Percentiles rank a stretch among this genome's conserved stretches.
phyloP scores from a whole-genome alignment of 2,329 filamentous ascomycete species.

The Claviceps sp. region DNA sequence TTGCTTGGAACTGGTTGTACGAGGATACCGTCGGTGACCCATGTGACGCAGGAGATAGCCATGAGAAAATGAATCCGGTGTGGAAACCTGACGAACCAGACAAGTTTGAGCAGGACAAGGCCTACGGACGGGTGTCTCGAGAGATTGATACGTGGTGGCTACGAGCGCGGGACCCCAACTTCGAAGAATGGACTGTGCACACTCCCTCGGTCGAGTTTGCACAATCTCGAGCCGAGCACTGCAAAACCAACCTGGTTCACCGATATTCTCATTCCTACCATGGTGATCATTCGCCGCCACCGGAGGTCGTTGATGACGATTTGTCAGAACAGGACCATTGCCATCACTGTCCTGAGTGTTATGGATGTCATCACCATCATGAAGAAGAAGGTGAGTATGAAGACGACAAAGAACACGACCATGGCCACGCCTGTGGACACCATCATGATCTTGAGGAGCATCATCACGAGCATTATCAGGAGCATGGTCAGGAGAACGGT shows the following conservation, averaged over 20 bases:
- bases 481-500: conserved; percentile 7
- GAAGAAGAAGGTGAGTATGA: conserved; percentile 13
- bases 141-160: conserved; percentile 56
- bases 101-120: conserved; percentile 45
- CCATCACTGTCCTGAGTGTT: conserved; percentile 19
- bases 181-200: conserved; percentile 41
- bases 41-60: conserved; percentile 21
- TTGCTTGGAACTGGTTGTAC: conserved; percentile 44
- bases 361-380: conserved; percentile 18
- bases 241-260: conserved; percentile 45
- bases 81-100: conserved; percentile 40
- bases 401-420: conserved; percentile 9
- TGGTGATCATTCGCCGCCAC: conserved; percentile 25
- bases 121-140: conserved; percentile 47
- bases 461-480: conserved; percentile 13
- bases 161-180: conserved; percentile 45
- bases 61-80: conserved; percentile 31
- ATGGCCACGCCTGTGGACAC: conserved; percentile 9
- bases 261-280: conserved; percentile 36
- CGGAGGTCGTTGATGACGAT: conserved; percentile 24
- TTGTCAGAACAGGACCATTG: conserved; percentile 25
- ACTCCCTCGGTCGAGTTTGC: conserved; percentile 51
- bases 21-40: conserved; percentile 19
- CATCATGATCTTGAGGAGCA: conserved; percentile 26
- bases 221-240: conserved; percentile 41